phyloP scores from a whole-genome alignment of 352 stramenopile genomes.

The Phytophthora rubi region DNA sequence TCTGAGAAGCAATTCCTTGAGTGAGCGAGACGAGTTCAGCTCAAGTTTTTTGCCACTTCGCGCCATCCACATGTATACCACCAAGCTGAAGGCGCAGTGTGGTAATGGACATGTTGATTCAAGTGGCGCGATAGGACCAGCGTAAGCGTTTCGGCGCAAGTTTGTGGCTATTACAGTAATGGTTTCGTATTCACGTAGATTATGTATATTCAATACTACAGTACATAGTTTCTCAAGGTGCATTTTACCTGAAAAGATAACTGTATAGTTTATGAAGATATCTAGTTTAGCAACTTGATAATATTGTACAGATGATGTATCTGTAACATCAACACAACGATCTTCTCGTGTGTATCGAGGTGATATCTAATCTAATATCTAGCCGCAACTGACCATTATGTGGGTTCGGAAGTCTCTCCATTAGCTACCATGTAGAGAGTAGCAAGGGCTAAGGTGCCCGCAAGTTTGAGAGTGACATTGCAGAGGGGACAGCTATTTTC shows the following conservation, averaged over 20 bases:
- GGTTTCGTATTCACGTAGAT: no score
- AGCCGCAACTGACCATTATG: not conserved
- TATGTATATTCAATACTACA: no score
- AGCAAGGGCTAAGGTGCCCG: not conserved
- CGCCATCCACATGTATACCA: constrained; percentile 5
- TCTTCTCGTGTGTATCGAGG: constrained; percentile 8
- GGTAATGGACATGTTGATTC: constrained; percentile 23
- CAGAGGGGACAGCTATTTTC: not conserved
- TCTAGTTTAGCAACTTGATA: no score
- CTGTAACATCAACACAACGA: no score
- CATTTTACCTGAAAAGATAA: no score
- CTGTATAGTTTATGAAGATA: no score
- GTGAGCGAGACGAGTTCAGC: constrained; percentile 1
- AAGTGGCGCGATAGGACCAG: constrained; percentile 27
- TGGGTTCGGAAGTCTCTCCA: not conserved
- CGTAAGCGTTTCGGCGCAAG: constrained; percentile 3
- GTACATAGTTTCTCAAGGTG: no score
- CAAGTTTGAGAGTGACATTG: not conserved
- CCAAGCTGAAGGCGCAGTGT: constrained; percentile 11
- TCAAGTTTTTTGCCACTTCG: constrained; percentile 16
- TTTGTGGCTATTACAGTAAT: no score
- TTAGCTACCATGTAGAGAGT: constrained; percentile 5
- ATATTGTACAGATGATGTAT: no score
- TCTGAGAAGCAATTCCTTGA: constrained; percentile 14
- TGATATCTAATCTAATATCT: constrained; percentile 11